These are phyloP conservation scores for Castanospermum australe DNA, from an alignment of 306 rosid species.

Conservation along the genomic window DNA sequence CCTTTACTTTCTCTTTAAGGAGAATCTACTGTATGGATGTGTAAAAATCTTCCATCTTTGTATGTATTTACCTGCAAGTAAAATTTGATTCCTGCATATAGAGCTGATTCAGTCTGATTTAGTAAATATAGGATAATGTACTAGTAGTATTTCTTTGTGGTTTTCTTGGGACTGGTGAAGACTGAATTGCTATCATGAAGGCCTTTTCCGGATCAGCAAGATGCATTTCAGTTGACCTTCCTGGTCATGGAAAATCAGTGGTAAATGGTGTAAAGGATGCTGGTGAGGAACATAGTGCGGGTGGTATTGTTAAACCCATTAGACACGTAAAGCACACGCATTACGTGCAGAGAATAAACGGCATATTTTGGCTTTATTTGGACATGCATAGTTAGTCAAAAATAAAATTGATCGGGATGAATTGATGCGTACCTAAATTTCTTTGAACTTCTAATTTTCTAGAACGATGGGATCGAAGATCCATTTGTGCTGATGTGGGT, in stretches of 20 bases:
- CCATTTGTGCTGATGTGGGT: too few relatives aligned
- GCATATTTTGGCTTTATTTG: too few relatives aligned
- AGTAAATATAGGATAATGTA: conserved; percentile 66
- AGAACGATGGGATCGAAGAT: too few relatives aligned
- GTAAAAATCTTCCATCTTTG: conserved; percentile 1
- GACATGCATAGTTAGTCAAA: too few relatives aligned
- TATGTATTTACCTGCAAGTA: not conserved
- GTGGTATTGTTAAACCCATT: too few relatives aligned
- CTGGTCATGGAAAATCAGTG: conserved; percentile 80
- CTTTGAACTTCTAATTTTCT: too few relatives aligned
- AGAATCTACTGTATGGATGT: conserved; percentile 9
- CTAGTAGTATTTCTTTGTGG: conserved; percentile 89
- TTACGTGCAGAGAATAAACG: too few relatives aligned
- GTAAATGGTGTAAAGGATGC: conserved; percentile 33
- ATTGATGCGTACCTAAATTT: too few relatives aligned
- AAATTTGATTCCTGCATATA: conserved; percentile 15
- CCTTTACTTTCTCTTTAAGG: not conserved
- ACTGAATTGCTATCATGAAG: conserved; percentile 85
- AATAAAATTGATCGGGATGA: too few relatives aligned
- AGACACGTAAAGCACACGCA: too few relatives aligned
- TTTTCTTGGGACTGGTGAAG: conserved; percentile 91
- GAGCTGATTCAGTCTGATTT: conserved; percentile 37
- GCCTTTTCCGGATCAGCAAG: conserved; percentile 72
- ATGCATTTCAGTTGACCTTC: conserved; percentile 91
- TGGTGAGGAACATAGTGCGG: conserved; percentile 33